Evolutionary conservation across 1,284 basidiomycete genomes (phyloP).

Genomic region (Bjerkandera adusta): DNA sequence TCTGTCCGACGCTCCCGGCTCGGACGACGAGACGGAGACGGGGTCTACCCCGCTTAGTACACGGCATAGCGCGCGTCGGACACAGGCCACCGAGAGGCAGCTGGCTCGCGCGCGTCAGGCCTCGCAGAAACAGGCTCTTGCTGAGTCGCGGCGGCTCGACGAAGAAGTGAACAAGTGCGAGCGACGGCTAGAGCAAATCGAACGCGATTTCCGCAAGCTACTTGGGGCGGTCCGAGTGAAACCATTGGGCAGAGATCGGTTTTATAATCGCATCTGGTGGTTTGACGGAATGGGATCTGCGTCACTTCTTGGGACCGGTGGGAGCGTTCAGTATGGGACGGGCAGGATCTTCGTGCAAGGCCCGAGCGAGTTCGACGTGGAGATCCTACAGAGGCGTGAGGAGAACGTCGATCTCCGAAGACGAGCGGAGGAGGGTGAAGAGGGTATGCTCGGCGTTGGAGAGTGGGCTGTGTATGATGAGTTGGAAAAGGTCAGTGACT

Average conservation of each 20-base stretch:
- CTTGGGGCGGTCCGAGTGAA: slow-evolving; percentile 82
- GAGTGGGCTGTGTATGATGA: slow-evolving; percentile 92
- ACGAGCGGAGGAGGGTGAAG: slow-evolving; percentile 73
- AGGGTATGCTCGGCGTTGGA: slow-evolving; percentile 66
- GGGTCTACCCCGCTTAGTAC: slow-evolving; percentile 36
- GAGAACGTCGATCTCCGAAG: slow-evolving; percentile 56
- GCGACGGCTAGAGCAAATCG: slow-evolving; percentile 80
- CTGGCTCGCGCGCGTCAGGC: slow-evolving; percentile 71
- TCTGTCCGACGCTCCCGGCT: slow-evolving; percentile 57
- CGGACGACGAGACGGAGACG: slow-evolving; percentile 50
- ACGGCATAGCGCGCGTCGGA: slow-evolving; percentile 28
- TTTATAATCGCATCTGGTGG: slow-evolving; percentile 97
- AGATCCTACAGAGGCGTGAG: slow-evolving; percentile 59
- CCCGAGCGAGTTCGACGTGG: slow-evolving; percentile 74
- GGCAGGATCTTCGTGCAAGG: slow-evolving; percentile 92
- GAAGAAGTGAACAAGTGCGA: slow-evolving; percentile 85
- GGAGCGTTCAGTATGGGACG: slow-evolving; percentile 80
- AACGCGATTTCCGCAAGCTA: slow-evolving; percentile 90
- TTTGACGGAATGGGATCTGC: slow-evolving; percentile 93
- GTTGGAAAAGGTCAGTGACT: slow-evolving; percentile 71
- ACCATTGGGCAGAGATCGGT: slow-evolving; percentile 89
- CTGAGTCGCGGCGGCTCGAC: slow-evolving; percentile 78
- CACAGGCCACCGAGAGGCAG: slow-evolving; percentile 75
- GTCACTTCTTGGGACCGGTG: slow-evolving; percentile 70
- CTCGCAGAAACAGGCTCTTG: slow-evolving; percentile 65